These are phyloP conservation scores for Purpureocillium lavendulum DNA, from an alignment of 2,329 filamentous ascomycete genomes.

Conservation along the genomic window DNA sequence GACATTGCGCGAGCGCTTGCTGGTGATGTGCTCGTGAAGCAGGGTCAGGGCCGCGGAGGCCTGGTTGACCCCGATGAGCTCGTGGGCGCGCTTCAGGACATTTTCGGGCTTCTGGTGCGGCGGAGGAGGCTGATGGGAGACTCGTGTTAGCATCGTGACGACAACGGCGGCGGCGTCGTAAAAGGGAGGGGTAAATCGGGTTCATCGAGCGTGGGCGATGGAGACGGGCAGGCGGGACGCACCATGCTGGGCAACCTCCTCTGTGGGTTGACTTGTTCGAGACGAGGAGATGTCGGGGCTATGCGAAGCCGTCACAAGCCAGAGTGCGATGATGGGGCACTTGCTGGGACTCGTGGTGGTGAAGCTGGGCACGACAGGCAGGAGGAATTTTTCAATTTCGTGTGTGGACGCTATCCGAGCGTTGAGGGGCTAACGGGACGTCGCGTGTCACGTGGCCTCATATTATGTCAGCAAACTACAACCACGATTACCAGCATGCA, in stretches of 20 bases:
- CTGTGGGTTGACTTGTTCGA: slow-evolving; percentile 28
- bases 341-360: slow-evolving; percentile 30
- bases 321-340: slow-evolving; percentile 23
- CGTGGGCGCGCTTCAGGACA: slow-evolving; percentile 95
- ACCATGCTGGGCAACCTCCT: slow-evolving; percentile 46
- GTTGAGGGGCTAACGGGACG: slow-evolving; percentile 27
- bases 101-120: slow-evolving; percentile 98
- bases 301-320: slow-evolving; percentile 30
- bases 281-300: slow-evolving; percentile 27
- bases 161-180: slow-evolving; percentile 11
- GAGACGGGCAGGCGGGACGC: slow-evolving; percentile 15
- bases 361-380: slow-evolving; percentile 21
- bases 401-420: slow-evolving; percentile 36
- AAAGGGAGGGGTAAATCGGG: slow-evolving; percentile 18
- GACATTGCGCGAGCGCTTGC: slow-evolving; percentile 94
- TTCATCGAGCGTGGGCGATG: slow-evolving; percentile 9
- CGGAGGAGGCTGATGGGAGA: slow-evolving; percentile 67
- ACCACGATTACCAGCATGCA: background rate
- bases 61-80: slow-evolving; percentile 97
- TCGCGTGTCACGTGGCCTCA: slow-evolving; percentile 23
- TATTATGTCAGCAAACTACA: slow-evolving; percentile 19
- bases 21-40: slow-evolving; percentile 98
- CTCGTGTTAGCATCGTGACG: slow-evolving; percentile 18
- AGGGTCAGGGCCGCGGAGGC: slow-evolving; percentile 84
- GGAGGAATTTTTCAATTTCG: slow-evolving; percentile 36